Base-by-base conservation (phyloP, 2,329 filamentous ascomycete genomes). In the Blastomyces parvus region DNA sequence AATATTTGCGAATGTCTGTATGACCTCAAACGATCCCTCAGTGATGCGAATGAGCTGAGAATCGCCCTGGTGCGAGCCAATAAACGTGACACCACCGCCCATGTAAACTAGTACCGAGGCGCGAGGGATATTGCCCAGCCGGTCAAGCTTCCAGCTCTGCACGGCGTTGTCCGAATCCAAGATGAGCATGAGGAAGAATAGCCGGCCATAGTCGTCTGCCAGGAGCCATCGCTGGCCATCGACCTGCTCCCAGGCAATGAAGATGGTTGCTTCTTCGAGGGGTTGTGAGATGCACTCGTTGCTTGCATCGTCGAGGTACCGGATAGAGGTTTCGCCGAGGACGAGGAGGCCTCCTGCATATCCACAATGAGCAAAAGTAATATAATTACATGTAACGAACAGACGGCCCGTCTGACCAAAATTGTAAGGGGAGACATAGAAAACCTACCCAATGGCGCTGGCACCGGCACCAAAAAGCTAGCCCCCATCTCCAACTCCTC, bases 51-150 rank as follows among this genome's bases (percentile, higher is more conserved):
- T 83, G 9, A 97, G 82, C 72, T 97, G 91, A 1, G 91, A 95
- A 74, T 99, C 90, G 44, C 93, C 93, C 69, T 94, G 89, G 73
- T 97, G 92, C 1, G 93, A 97, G 13, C 90, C 94, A 50, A 99
- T 82, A 72, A 96, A 97, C 14, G 97, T 80, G 57, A 88, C 80
- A 0, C 87, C 84, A 6, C 71, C 74, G 11, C 76, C 76, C 8
- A 97, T 81, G 71, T 95, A 94, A 0, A 96, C 86, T 53, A 99
- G 77, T 17, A 82, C 86, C 7, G 87, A 88, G 11, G 93, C 90
- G 67, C 90, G 84, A 17, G 91, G 90, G 0, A 88, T 92, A 58
- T 74, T 75, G 3, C 85, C 86, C 25, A 96, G 81, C 27, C 82
- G 78, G 60, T 85, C 82, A 25, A 97, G 80, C 62, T 86, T 84